Conservation (phyloP, 2,329 filamentous ascomycete species). For the Neocucurbitaria cava region DNA sequence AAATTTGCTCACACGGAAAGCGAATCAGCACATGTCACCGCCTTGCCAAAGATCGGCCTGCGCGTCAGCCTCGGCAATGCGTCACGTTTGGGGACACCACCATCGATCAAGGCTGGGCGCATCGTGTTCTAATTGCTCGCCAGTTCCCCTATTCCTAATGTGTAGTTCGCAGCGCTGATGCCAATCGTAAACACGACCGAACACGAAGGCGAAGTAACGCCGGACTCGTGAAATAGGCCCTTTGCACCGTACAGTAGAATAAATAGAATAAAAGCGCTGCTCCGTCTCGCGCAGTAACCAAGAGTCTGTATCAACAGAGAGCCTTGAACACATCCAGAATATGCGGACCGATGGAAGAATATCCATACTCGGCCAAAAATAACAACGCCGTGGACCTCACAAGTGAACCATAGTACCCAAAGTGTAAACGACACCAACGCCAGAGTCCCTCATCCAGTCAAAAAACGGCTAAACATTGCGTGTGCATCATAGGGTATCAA, state of each 20-base stretch:
- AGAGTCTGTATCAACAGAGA: too few relatives aligned
- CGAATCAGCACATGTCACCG: conserved; percentile 1
- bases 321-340: background rate
- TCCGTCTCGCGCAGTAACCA: background rate
- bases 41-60: background rate
- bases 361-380: background rate
- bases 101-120: conserved; percentile 7
- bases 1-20: background rate
- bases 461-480: conserved; percentile 28
- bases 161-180: conserved; percentile 1
- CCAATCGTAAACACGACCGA: conserved; percentile 6
- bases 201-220: background rate
- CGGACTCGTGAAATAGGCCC: background rate
- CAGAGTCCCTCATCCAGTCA: background rate
- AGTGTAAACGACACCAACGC: background rate
- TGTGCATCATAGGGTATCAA: conserved; percentile 46
- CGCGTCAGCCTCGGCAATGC: background rate
- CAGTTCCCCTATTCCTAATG: background rate
- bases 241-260: background rate
- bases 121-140: conserved; percentile 2
- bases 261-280: background rate
- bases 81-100: conserved; percentile 1
- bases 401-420: background rate
- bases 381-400: background rate
- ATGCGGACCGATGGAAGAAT: background rate